A percentile compares a stretch with the other conserved stretches of the same genome.
Evolutionary conservation across 75 land plant genomes (phyloP).

Genomic region (Cryptomeria japonica): DNA sequence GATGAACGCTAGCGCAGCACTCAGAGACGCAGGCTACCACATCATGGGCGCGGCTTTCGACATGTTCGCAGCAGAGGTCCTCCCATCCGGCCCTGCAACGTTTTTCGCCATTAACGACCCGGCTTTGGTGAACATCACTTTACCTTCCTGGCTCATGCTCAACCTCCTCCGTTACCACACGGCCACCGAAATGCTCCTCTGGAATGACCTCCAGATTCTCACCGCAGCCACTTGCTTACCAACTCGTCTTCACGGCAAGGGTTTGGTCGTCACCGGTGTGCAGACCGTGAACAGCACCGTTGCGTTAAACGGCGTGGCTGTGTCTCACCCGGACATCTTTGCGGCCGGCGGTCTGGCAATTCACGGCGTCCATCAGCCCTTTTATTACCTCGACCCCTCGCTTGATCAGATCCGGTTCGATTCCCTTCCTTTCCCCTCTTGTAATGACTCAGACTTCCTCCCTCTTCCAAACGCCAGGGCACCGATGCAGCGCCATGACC

Average conservation of each 20-base stretch:
- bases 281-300: not conserved
- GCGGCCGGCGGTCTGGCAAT: not conserved
- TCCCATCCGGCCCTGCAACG: not conserved
- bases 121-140: not conserved
- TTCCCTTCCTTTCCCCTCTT: not conserved
- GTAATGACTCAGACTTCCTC: not conserved
- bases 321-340: not conserved
- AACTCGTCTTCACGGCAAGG: not conserved
- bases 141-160: conserved; percentile 2
- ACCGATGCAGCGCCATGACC: not conserved
- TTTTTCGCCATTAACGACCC: not conserved
- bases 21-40: not conserved
- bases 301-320: not conserved
- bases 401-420: not conserved
- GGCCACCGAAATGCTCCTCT: not conserved
- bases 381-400: not conserved
- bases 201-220: not conserved
- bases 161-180: conserved; percentile 9
- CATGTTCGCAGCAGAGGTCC: not conserved
- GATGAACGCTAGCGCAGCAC: not conserved
- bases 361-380: not conserved
- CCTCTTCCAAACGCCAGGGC: no score
- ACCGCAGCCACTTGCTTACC: not conserved
- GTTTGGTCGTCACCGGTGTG: not conserved
- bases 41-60: not conserved